Base-by-base conservation (phyloP, 202 grass and related monocot species). In the Carex arenaria region DNA sequence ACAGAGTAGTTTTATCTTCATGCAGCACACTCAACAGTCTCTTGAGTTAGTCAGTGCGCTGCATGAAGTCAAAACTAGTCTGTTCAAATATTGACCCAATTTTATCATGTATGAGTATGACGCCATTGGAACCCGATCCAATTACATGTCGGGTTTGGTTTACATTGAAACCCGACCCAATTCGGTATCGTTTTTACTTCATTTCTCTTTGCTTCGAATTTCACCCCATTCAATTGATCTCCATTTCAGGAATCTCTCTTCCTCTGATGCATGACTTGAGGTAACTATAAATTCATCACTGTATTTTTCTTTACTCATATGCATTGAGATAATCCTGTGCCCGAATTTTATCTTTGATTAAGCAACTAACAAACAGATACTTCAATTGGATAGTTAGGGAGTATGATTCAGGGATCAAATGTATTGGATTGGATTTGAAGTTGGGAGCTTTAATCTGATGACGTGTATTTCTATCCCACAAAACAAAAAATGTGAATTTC, bases 131-230 rank as follows among this genome's bases (percentile, higher is more conserved):
- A 78, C 78, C 78, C 40, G 79, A 81, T 81, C 79, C 60, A 31
- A 81, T 65, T 51, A 66, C 12, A 26, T 51, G 52, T 30, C 79
- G 61, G 61, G 9, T 80, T 22, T 22, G 18, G 61, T 80, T 64
- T 80, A 47, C 32, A 63, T 78, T 80, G 13, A 47, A 82, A 54
- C 38, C 38, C 38, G 38, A 40, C 38, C 38, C 38, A 67, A 30
- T 43, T 82, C 80, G 62, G 69, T 82, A 56, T 69, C 22, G 28
- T 36, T 69, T 82, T 4, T 55, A 69, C 63, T 82, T 64, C 26
- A 60, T 82, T 82, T 82, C 64, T 80, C 61, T 57, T 82, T 67
- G 52, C 64, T 82, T 67, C 1, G 26, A 64, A 82, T 82, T 69
- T 68, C 17, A 42, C 52, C 13, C 42, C 26, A 69, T 82, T 82